These are phyloP conservation scores for Candida sanyaensis DNA, from an alignment of 1,139 yeast species.

Conservation along the genomic window DNA sequence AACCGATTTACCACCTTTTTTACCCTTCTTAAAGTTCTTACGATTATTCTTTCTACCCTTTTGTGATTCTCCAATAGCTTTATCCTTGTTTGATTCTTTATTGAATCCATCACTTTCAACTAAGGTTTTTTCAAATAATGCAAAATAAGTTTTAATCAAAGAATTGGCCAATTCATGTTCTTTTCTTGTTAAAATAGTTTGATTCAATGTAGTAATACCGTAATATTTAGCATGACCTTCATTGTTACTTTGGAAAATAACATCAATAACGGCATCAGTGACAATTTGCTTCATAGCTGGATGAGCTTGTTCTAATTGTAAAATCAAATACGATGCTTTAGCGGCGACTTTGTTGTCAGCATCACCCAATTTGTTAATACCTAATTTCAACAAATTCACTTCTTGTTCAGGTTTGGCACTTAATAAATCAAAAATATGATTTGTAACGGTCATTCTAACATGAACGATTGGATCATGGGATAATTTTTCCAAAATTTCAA, in stretches of 20 bases:
- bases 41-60: conserved; percentile 57
- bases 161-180: conserved; percentile 81
- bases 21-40: conserved; percentile 51
- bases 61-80: conserved; percentile 40
- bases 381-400: conserved; percentile 81
- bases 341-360: conserved; percentile 88
- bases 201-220: conserved; percentile 84
- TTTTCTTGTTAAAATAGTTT: conserved; percentile 79
- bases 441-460: conserved; percentile 76
- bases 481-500: conserved; percentile 70
- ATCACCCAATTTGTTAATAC: conserved; percentile 94
- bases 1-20: conserved; percentile 82
- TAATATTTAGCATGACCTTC: conserved; percentile 91
- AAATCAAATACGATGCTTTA: conserved; percentile 77
- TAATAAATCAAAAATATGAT: conserved; percentile 77
- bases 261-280: conserved; percentile 77
- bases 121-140: conserved; percentile 80
- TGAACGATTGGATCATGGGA: conserved; percentile 92
- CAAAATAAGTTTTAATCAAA: conserved; percentile 81
- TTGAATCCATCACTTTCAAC: conserved; percentile 58
- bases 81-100: conserved; percentile 45
- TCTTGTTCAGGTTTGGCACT: conserved; percentile 95
- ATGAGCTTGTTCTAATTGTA: conserved; percentile 85
- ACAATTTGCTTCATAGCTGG: conserved; percentile 93
- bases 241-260: conserved; percentile 65